Evolutionary conservation across 306 rosid species (phyloP).

Genomic region (Prunus padus): DNA sequence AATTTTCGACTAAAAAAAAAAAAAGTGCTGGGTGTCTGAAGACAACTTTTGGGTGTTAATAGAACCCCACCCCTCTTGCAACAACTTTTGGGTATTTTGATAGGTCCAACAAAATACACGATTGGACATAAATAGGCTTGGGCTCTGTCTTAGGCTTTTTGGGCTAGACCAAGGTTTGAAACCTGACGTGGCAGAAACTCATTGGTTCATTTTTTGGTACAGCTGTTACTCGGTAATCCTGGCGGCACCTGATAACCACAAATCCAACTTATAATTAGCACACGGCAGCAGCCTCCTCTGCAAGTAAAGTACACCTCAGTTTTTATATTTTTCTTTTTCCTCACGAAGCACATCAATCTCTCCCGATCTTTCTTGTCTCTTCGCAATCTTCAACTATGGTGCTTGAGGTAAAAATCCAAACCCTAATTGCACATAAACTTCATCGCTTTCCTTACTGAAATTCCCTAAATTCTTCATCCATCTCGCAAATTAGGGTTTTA

Average conservation of each 20-base stretch:
- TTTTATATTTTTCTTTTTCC: neutral
- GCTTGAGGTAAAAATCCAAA: slow-evolving; percentile 64
- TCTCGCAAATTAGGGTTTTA: slow-evolving; percentile 46
- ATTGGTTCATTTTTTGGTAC: neutral
- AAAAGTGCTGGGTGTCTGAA: no score
- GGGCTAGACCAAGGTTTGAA: neutral
- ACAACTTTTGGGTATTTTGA: no score
- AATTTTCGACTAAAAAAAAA: no score
- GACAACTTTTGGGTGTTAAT: no score
- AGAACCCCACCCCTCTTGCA: no score
- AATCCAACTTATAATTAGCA: neutral
- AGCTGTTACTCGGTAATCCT: neutral
- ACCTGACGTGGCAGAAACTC: neutral
- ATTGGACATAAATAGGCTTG: no score
- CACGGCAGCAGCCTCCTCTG: neutral
- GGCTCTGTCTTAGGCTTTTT: neutral
- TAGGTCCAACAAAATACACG: no score
- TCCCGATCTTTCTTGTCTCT: slow-evolving; percentile 17
- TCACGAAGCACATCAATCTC: slow-evolving; percentile 4
- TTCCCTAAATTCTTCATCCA: neutral
- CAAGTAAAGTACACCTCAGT: slow-evolving; percentile 1
- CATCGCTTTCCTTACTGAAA: neutral
- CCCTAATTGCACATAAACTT: slow-evolving; percentile 1
- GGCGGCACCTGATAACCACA: neutral
- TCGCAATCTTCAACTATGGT: slow-evolving; percentile 58